Conservation (phyloP, 164 flowering plant species). For the Santalum album region DNA sequence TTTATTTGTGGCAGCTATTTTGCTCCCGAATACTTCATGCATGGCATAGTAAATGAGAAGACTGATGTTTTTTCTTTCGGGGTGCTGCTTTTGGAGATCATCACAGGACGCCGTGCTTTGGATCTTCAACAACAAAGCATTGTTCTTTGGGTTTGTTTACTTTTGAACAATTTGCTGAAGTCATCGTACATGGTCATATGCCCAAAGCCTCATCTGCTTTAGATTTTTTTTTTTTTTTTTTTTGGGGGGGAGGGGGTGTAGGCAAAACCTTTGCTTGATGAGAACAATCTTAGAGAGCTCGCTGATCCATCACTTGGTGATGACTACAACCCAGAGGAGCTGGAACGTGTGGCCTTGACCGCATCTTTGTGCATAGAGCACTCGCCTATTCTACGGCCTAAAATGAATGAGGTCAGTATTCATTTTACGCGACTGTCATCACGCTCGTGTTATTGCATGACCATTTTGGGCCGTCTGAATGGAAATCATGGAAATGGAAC, state of each 20-base stretch:
- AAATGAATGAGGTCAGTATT: conserved; percentile 21
- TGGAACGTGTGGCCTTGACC: conserved; percentile 23
- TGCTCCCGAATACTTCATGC: conserved; percentile 34
- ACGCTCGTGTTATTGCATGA: too few relatives aligned
- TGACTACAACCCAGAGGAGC: conserved; percentile 15
- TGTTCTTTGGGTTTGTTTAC: conserved; percentile 22
- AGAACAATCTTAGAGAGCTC: conserved; percentile 10
- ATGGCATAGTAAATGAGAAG: conserved; percentile 32
- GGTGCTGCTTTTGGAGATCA: conserved; percentile 29
- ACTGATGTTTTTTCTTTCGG: conserved; percentile 29
- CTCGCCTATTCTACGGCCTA: conserved; percentile 25
- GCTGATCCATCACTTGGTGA: conserved; percentile 23
- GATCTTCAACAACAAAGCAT: conserved; percentile 21
- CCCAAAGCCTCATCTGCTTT: too few relatives aligned
- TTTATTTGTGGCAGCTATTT: conserved; percentile 20
- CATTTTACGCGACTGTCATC: too few relatives aligned
- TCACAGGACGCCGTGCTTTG: conserved; percentile 29
- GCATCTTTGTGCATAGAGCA: conserved; percentile 29
- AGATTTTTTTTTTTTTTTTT: too few relatives aligned
- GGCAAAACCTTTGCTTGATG: conserved; percentile 30
- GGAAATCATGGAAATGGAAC: too few relatives aligned
- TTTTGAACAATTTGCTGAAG: not conserved
- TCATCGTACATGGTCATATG: too few relatives aligned
- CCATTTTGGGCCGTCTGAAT: too few relatives aligned
- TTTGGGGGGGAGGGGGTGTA: too few relatives aligned